Conservation (phyloP, 2,329 filamentous ascomycete genomes). For the Xylaria sp. region DNA sequence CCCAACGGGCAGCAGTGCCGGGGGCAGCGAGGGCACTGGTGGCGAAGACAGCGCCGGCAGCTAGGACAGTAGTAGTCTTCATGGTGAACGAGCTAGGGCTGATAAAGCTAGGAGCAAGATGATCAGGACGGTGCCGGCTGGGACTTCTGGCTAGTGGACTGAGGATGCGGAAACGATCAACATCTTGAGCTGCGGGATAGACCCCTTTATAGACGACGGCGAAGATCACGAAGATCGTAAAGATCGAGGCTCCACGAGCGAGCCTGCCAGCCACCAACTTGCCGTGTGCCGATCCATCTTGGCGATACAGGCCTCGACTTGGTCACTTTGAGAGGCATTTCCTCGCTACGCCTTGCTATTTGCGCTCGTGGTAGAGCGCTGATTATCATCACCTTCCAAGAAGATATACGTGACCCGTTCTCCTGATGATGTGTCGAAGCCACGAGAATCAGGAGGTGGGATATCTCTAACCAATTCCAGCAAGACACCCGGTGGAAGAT, state of each 20-base stretch:
- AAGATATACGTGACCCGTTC: slow-evolving; percentile 27
- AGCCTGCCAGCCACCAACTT: neutral
- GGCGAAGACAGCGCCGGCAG: slow-evolving; percentile 54
- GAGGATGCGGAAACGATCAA: slow-evolving; percentile 27
- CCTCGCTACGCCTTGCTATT: neutral
- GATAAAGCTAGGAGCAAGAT: slow-evolving; percentile 18
- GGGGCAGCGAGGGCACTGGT: slow-evolving; percentile 58
- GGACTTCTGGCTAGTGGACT: slow-evolving; percentile 16
- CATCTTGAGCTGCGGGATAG: slow-evolving; percentile 5
- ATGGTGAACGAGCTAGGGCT: slow-evolving; percentile 52
- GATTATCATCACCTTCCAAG: slow-evolving; percentile 35
- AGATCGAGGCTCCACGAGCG: neutral
- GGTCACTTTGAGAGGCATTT: neutral
- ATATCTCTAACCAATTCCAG: slow-evolving; percentile 32
- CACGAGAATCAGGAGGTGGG: slow-evolving; percentile 13
- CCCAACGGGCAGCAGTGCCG: slow-evolving; percentile 55
- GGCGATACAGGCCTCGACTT: neutral
- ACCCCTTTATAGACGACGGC: slow-evolving; percentile 34
- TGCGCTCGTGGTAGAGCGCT: neutral
- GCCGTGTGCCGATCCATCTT: neutral
- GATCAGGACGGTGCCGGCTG: slow-evolving; percentile 23
- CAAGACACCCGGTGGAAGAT: slow-evolving; percentile 19
- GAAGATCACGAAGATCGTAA: slow-evolving; percentile 13
- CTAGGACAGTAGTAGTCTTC: slow-evolving; percentile 57
- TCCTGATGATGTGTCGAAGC: slow-evolving; percentile 10